Evolutionary conservation across 257 asterid genomes (phyloP).

Genomic region (Forsythia viridissima): DNA sequence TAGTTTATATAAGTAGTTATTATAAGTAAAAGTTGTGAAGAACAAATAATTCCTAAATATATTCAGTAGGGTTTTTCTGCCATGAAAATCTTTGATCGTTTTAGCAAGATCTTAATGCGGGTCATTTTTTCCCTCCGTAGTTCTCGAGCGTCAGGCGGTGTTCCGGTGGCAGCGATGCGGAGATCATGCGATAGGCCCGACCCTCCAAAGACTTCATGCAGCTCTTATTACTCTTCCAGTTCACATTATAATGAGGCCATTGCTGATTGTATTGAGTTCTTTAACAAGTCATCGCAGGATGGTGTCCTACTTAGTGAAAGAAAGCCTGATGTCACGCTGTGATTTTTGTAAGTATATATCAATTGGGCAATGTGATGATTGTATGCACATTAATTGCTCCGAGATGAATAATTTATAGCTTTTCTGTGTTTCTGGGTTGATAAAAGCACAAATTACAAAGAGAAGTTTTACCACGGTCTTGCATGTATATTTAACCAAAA

Average conservation of each 20-base stretch:
- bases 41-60: conserved; percentile 1
- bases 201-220: conserved; percentile 75
- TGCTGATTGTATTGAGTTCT: conserved; percentile 79
- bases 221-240: conserved; percentile 50
- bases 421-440: background rate
- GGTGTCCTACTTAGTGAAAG: conserved; percentile 27
- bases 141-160: conserved; percentile 20
- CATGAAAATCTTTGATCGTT: conserved; percentile 59
- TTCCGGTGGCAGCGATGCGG: conserved; percentile 38
- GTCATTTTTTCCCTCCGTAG: conserved; percentile 39
- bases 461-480: background rate
- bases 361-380: background rate
- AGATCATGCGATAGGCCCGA: conserved; percentile 57
- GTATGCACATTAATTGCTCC: background rate
- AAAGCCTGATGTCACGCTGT: conserved; percentile 43
- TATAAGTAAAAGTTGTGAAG: background rate
- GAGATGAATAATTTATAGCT: background rate
- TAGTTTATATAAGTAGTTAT: background rate
- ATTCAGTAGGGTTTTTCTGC: conserved; percentile 28
- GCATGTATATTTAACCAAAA: too few species aligned
- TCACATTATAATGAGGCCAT: conserved; percentile 74
- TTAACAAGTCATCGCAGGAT: conserved; percentile 57
- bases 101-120: conserved; percentile 64
- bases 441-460: background rate
- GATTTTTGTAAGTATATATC: background rate